Conservation (phyloP, 2,329 filamentous ascomycete species). For the Calonectria henricotiae region DNA sequence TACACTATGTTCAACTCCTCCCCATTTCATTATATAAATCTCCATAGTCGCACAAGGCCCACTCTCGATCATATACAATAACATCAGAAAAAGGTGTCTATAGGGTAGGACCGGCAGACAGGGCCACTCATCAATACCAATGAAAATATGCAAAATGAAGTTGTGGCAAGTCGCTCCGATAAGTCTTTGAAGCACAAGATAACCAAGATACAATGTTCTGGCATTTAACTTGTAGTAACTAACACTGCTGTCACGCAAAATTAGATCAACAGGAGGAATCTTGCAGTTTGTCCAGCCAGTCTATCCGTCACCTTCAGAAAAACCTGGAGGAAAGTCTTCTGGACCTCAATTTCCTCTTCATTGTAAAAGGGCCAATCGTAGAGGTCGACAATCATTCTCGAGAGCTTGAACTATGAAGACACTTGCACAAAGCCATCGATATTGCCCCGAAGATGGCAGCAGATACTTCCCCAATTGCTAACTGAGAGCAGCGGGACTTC, state of each 20-base stretch:
- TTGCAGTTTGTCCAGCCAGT: constrained; percentile 60
- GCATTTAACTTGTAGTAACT: constrained; percentile 76
- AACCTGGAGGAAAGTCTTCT: neutral
- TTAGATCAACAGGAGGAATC: constrained; percentile 72
- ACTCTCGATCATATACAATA: too few species aligned
- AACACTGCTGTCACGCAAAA: constrained; percentile 77
- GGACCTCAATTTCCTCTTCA: neutral
- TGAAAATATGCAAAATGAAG: too few species aligned
- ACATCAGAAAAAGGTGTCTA: too few species aligned
- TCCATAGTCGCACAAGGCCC: too few species aligned
- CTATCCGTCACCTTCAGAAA: neutral
- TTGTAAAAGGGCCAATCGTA: neutral
- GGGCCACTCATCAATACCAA: too few species aligned
- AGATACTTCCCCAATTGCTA: neutral
- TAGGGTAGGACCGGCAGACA: too few species aligned
- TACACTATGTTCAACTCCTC: too few species aligned
- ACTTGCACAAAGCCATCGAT: neutral
- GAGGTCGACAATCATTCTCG: neutral
- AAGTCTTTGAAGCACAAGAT: too few species aligned
- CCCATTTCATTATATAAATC: too few species aligned
- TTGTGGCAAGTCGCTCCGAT: too few species aligned
- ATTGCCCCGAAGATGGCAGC: neutral
- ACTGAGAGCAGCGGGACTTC: neutral
- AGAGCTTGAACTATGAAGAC: neutral
- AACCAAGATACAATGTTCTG: constrained; percentile 67